These are phyloP conservation scores for Daedaleopsis nitida DNA, from an alignment of 768 basidiomycete genomes.

Conservation along the genomic window DNA sequence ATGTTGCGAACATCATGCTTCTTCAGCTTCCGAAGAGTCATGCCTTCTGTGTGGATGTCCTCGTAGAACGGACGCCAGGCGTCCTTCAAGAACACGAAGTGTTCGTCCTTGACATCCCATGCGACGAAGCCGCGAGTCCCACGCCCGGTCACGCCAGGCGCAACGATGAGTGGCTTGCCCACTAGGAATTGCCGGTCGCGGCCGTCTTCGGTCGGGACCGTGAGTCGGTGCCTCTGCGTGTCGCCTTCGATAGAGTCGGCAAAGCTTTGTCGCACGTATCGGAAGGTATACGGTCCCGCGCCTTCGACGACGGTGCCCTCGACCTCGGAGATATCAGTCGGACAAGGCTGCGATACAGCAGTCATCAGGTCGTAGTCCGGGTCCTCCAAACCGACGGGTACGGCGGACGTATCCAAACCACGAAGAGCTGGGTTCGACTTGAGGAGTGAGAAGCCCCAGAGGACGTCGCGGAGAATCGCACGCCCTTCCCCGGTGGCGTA, in stretches of 20 bases:
- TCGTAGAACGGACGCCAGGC: slow-evolving; percentile 7
- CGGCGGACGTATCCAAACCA: background rate
- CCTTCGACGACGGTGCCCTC: background rate
- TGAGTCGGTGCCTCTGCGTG: background rate
- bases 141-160: slow-evolving; percentile 2
- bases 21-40: background rate
- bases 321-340: background rate
- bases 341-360: background rate
- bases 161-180: background rate
- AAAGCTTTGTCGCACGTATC: background rate
- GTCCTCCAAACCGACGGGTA: background rate
- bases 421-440: background rate
- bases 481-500: too few relatives aligned
- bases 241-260: background rate
- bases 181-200: background rate
- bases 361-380: background rate
- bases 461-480: too few relatives aligned
- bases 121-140: slow-evolving; percentile 14
- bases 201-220: background rate
- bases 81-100: slow-evolving; percentile 15
- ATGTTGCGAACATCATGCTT: background rate
- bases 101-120: slow-evolving; percentile 1
- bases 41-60: slow-evolving; percentile 5
- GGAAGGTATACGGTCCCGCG: background rate
- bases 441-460: too few relatives aligned